Percentiles rank a stretch among this genome's conserved stretches.
Evolutionary conservation across 106 monocot species (phyloP).

Genomic region (Allium fistulosum): DNA sequence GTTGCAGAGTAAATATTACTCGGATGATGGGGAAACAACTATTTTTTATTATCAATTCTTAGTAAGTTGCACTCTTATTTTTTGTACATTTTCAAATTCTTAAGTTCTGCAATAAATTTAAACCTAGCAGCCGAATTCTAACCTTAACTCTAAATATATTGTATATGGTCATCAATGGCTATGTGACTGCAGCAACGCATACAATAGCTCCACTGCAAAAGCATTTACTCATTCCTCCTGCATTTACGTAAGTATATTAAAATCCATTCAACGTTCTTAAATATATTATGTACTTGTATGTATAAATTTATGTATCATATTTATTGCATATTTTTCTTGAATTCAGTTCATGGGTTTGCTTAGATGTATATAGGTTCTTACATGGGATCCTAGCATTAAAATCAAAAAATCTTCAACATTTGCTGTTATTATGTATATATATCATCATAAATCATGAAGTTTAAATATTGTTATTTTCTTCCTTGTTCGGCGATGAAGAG

Average conservation of each 20-base stretch:
- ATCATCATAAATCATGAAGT: background rate
- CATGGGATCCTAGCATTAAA: background rate
- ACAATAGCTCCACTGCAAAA: conserved; percentile 2
- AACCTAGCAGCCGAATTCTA: background rate
- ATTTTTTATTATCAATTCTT: no score
- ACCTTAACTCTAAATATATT: background rate
- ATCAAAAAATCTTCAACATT: background rate
- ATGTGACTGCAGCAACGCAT: background rate
- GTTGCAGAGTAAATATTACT: no score
- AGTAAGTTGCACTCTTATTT: no score
- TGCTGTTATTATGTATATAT: background rate
- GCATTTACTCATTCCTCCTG: background rate
- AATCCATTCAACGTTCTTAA: background rate
- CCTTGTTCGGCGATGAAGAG: background rate
- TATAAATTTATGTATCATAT: background rate
- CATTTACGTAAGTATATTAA: conserved; percentile 9
- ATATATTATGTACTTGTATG: background rate
- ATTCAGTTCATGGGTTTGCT: background rate
- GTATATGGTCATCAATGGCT: background rate
- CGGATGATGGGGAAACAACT: no score
- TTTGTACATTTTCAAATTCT: background rate
- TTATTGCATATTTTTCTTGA: background rate
- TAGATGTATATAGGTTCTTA: no score
- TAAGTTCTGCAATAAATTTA: background rate
- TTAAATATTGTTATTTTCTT: background rate